A percentile compares a stretch with the other conserved stretches of the same genome.
These are phyloP conservation scores for Astrephomene gubernaculifera DNA, from an alignment of 139 green algal genomes.

Conservation along the genomic window DNA sequence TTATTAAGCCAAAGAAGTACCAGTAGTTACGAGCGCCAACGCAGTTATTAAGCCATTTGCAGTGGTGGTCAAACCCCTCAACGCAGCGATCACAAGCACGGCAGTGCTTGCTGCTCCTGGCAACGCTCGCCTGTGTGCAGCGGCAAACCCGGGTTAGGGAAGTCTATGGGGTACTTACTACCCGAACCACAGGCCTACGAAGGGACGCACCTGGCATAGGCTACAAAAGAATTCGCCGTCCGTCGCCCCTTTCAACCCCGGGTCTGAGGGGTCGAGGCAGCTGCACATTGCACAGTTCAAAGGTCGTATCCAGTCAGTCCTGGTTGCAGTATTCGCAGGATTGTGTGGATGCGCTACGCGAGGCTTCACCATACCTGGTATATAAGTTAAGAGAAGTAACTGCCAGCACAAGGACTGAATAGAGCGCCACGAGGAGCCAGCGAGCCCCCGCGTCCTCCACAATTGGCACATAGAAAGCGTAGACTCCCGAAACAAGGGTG, in stretches of 20 bases:
- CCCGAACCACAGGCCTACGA: background rate
- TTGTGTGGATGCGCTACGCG: too few relatives aligned
- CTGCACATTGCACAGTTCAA: background rate
- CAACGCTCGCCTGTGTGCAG: constrained; percentile 60
- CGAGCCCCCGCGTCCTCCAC: constrained; percentile 13
- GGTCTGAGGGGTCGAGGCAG: constrained; percentile 39
- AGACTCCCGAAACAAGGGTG: constrained; percentile 39
- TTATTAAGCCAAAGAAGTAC: constrained; percentile 74
- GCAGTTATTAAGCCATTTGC: constrained; percentile 86
- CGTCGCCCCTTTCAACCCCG: background rate
- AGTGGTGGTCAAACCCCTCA: constrained; percentile 86
- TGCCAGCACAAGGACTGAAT: constrained; percentile 16
- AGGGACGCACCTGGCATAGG: constrained; percentile 39
- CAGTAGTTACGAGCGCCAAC: constrained; percentile 79
- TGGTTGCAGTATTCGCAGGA: background rate
- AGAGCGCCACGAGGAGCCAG: constrained; percentile 31
- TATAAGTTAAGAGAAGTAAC: background rate
- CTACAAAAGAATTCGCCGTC: constrained; percentile 42
- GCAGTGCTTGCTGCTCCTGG: constrained; percentile 80
- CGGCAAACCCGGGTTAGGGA: too few relatives aligned
- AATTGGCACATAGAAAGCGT: constrained; percentile 46
- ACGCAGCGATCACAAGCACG: constrained; percentile 79
- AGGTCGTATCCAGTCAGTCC: background rate
- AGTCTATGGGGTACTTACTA: too few relatives aligned
- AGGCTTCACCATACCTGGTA: constrained; percentile 15